Percentiles rank a stretch among this genome's conserved stretches.
Evolutionary conservation across 2,329 filamentous ascomycete genomes (phyloP).

Genomic region (Neocatenulostroma microsporum): DNA sequence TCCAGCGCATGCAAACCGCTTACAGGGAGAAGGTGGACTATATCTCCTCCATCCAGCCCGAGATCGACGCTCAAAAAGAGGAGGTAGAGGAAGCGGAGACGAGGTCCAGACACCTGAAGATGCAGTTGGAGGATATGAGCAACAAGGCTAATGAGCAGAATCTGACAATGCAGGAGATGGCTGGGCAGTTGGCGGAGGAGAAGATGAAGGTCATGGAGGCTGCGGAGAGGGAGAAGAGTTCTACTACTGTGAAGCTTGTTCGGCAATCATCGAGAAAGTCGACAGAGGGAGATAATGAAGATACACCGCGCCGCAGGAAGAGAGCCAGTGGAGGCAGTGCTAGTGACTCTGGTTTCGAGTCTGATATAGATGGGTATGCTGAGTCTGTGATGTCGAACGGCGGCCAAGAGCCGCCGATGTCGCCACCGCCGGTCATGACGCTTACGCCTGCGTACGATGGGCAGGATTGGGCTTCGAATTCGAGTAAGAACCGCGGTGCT

Average conservation of each 20-base stretch:
- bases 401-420: slow-evolving; percentile 30
- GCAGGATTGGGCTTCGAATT: slow-evolving; percentile 6
- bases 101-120: slow-evolving; percentile 50
- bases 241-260: slow-evolving; percentile 18
- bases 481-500: background rate
- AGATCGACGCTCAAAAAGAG: slow-evolving; percentile 52
- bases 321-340: slow-evolving; percentile 27
- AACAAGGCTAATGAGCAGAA: slow-evolving; percentile 49
- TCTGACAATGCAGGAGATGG: slow-evolving; percentile 46
- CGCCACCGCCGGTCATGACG: slow-evolving; percentile 12
- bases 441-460: slow-evolving; percentile 7
- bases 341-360: slow-evolving; percentile 54
- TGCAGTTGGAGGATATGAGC: slow-evolving; percentile 55
- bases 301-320: slow-evolving; percentile 18
- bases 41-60: slow-evolving; percentile 45
- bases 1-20: slow-evolving; percentile 48
- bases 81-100: slow-evolving; percentile 55
- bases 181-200: slow-evolving; percentile 41
- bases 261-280: slow-evolving; percentile 14
- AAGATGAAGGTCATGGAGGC: slow-evolving; percentile 32
- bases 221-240: slow-evolving; percentile 16
- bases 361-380: slow-evolving; percentile 47
- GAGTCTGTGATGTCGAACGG: slow-evolving; percentile 42
- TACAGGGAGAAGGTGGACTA: slow-evolving; percentile 47
- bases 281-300: slow-evolving; percentile 13